Evolutionary conservation across 805 yeast genomes (phyloP).

Genomic region (Candida palmyrensis): DNA sequence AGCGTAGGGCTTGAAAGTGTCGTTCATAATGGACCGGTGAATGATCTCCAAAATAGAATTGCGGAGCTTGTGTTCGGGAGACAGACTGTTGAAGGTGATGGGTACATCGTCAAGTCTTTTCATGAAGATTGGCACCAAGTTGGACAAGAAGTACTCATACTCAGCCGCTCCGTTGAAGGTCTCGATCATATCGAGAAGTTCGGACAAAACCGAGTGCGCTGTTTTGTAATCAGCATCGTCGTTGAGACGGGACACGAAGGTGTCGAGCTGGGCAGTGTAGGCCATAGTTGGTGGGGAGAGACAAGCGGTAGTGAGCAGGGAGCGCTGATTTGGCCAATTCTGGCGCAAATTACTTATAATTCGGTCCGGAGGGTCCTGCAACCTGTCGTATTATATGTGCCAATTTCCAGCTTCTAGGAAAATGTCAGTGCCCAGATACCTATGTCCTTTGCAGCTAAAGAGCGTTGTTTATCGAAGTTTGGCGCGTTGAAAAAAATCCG

Average conservation of each 20-base stretch:
- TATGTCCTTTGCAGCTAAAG: too few species aligned
- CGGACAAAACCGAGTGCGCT: conserved; percentile 68
- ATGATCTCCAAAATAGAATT: conserved; percentile 72
- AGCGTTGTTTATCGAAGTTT: too few species aligned
- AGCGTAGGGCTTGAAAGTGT: conserved; percentile 69
- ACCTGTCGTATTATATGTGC: too few species aligned
- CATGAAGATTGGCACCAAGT: conserved; percentile 66
- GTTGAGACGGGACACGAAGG: conserved; percentile 60
- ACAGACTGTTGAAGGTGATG: conserved; percentile 57
- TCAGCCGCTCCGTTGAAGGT: conserved; percentile 77
- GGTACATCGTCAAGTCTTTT: conserved; percentile 63
- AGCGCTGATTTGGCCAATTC: too few species aligned
- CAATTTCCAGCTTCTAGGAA: too few species aligned
- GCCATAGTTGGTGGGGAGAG: conserved; percentile 24
- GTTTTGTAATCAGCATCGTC: conserved; percentile 52
- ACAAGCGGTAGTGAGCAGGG: not conserved
- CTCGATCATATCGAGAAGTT: conserved; percentile 82
- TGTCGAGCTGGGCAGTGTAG: conserved; percentile 55
- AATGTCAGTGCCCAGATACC: too few species aligned
- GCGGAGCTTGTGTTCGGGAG: conserved; percentile 76
- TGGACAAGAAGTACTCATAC: conserved; percentile 68
- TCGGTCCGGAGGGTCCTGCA: too few species aligned
- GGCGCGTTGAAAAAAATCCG: not conserved
- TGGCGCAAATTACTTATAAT: too few species aligned
- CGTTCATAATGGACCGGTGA: conserved; percentile 79